Conservation (phyloP, 2,329 filamentous ascomycete species). For the Aureobasidium leucospermi region DNA sequence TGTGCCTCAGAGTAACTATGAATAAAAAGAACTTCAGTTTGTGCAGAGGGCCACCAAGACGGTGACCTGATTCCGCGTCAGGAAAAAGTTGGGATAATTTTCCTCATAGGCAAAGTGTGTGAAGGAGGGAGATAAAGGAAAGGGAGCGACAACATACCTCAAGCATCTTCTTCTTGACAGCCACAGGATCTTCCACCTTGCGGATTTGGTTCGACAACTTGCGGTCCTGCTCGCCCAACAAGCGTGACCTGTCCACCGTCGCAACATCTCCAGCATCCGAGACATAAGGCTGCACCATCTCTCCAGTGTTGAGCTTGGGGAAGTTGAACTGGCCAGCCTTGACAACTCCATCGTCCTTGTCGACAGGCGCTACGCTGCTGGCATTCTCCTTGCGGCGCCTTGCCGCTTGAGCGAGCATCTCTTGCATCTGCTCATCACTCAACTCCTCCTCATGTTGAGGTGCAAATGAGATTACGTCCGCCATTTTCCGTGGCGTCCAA, state of each 20-base stretch:
- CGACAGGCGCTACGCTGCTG: slow-evolving; percentile 20
- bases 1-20: slow-evolving; percentile 70
- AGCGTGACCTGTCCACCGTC: slow-evolving; percentile 44
- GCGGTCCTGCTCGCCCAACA: slow-evolving; percentile 42
- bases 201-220: slow-evolving; percentile 42
- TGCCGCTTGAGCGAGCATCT: slow-evolving; percentile 58
- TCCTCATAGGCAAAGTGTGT: slow-evolving; percentile 58
- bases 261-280: slow-evolving; percentile 46
- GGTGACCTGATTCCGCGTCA: slow-evolving; percentile 67
- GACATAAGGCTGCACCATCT: slow-evolving; percentile 48
- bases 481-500: slow-evolving; percentile 10
- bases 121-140: no score
- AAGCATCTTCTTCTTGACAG: slow-evolving; percentile 37
- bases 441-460: slow-evolving; percentile 37
- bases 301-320: slow-evolving; percentile 43
- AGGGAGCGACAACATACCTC: slow-evolving; percentile 44
- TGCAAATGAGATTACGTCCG: slow-evolving; percentile 5
- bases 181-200: slow-evolving; percentile 48
- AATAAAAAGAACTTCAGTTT: slow-evolving; percentile 56
- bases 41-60: slow-evolving; percentile 74
- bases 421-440: slow-evolving; percentile 56
- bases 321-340: slow-evolving; percentile 34
- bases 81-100: slow-evolving; percentile 61
- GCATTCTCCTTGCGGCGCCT: slow-evolving; percentile 44
- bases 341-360: slow-evolving; percentile 17